A percentile compares a stretch with the other conserved stretches of the same genome.
phyloP scores from a whole-genome alignment of 495 filamentous ascomycete genomes.

The Annulohypoxylon stygium region DNA sequence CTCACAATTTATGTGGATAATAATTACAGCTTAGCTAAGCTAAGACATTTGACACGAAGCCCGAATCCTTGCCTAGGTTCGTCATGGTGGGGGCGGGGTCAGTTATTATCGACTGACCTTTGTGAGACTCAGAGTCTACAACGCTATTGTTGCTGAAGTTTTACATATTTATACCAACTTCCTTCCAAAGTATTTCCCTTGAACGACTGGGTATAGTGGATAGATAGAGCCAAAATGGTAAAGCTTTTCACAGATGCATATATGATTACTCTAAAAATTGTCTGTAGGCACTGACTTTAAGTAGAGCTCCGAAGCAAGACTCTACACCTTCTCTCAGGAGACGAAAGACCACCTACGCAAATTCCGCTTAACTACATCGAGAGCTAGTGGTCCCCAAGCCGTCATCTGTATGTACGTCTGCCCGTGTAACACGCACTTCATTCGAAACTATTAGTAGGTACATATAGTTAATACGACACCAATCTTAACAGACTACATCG shows the following conservation, averaged over 20 bases:
- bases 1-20: not conserved
- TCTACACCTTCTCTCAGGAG: constrained; percentile 93
- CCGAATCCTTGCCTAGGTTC: constrained; percentile 9
- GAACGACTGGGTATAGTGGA: not conserved
- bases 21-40: constrained; percentile 26
- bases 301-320: constrained; percentile 83
- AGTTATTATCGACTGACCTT: constrained; percentile 35
- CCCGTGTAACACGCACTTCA: not conserved
- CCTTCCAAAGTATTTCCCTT: not conserved
- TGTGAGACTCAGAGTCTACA: not conserved
- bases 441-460: not conserved
- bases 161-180: not conserved
- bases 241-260: not conserved
- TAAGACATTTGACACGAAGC: constrained; percentile 2
- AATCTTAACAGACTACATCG: constrained; percentile 75
- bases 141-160: constrained; percentile 5
- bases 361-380: constrained; percentile 90
- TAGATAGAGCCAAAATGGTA: constrained; percentile 26
- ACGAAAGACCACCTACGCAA: constrained; percentile 89
- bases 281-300: constrained; percentile 8
- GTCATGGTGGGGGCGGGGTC: constrained; percentile 45
- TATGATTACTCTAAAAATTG: not conserved
- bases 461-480: constrained; percentile 32
- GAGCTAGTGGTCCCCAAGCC: constrained; percentile 88
- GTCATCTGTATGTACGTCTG: constrained; percentile 84